Conservation (phyloP, 352 stramenopile genomes). For the Globisporangium heterothallicum region DNA sequence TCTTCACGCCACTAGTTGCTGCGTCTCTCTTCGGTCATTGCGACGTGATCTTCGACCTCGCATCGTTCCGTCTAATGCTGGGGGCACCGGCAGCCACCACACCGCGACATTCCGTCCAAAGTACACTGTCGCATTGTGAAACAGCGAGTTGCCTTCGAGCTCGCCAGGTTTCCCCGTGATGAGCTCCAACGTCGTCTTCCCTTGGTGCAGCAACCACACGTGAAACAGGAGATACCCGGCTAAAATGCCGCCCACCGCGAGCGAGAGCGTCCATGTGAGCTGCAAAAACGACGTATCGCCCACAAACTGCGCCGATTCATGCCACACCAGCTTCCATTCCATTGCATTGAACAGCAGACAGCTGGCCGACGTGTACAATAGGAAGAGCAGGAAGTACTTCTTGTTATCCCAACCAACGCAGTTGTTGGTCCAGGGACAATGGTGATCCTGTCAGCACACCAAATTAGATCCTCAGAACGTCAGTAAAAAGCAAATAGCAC, state of each 20-base stretch:
- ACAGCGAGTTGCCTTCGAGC: slow-evolving; percentile 34
- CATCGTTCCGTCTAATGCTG: slow-evolving; percentile 23
- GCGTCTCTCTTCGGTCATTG: slow-evolving; percentile 22
- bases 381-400: slow-evolving; percentile 79
- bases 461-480: not conserved
- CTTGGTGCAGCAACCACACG: slow-evolving; percentile 55
- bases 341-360: slow-evolving; percentile 57
- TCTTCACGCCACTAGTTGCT: slow-evolving; percentile 34
- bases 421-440: slow-evolving; percentile 83
- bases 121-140: slow-evolving; percentile 54
- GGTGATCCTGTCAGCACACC: slow-evolving; percentile 43
- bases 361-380: slow-evolving; percentile 67
- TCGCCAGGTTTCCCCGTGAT: slow-evolving; percentile 47
- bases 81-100: slow-evolving; percentile 57
- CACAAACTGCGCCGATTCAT: slow-evolving; percentile 2
- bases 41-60: slow-evolving; percentile 4
- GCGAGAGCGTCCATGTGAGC: slow-evolving; percentile 40
- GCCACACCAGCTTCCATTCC: slow-evolving; percentile 22
- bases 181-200: slow-evolving; percentile 78
- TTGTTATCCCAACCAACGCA: slow-evolving; percentile 85
- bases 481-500: not conserved
- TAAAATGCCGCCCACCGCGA: slow-evolving; percentile 51
- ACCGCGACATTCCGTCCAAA: slow-evolving; percentile 48
- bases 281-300: slow-evolving; percentile 29
- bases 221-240: slow-evolving; percentile 72